Evolutionary conservation across 2,329 filamentous ascomycete genomes (phyloP).

Genomic region (Pestalotiopsis sp.): DNA sequence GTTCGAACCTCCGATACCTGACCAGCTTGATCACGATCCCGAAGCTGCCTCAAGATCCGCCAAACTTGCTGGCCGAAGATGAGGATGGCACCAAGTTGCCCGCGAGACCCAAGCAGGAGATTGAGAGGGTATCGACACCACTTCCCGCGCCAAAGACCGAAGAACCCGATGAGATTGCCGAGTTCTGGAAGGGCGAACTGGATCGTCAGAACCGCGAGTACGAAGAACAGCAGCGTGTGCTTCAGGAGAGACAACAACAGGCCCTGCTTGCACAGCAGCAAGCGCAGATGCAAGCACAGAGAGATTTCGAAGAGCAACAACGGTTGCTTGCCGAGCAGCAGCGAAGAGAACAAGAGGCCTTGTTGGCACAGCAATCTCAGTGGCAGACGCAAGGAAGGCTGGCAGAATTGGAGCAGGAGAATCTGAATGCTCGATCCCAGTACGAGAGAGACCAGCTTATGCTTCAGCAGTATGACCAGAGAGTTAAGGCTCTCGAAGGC

Average conservation of each 20-base stretch:
- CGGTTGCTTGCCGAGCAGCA: conserved; percentile 86
- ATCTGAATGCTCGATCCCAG: conserved; percentile 89
- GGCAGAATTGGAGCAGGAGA: conserved; percentile 93
- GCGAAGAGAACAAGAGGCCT: conserved; percentile 84
- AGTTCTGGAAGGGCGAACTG: conserved; percentile 96
- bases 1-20: conserved; percentile 94
- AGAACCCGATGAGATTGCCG: conserved; percentile 92
- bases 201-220: conserved; percentile 92
- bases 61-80: conserved; percentile 84
- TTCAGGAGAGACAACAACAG: conserved; percentile 85
- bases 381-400: conserved; percentile 96
- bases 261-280: conserved; percentile 81
- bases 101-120: conserved; percentile 76
- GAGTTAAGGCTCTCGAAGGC: conserved; percentile 88
- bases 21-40: conserved; percentile 96
- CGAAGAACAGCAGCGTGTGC: conserved; percentile 86
- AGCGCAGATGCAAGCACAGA: conserved; percentile 81
- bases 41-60: conserved; percentile 91
- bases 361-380: conserved; percentile 85
- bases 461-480: conserved; percentile 93
- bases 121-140: conserved; percentile 69
- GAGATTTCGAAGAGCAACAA: conserved; percentile 97
- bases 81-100: conserved; percentile 83
- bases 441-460: conserved; percentile 97
- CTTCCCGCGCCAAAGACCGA: conserved; percentile 68